Evolutionary conservation across 208 protist genomes (phyloP).

Genomic region (Acanthamoeba rhysodes): DNA sequence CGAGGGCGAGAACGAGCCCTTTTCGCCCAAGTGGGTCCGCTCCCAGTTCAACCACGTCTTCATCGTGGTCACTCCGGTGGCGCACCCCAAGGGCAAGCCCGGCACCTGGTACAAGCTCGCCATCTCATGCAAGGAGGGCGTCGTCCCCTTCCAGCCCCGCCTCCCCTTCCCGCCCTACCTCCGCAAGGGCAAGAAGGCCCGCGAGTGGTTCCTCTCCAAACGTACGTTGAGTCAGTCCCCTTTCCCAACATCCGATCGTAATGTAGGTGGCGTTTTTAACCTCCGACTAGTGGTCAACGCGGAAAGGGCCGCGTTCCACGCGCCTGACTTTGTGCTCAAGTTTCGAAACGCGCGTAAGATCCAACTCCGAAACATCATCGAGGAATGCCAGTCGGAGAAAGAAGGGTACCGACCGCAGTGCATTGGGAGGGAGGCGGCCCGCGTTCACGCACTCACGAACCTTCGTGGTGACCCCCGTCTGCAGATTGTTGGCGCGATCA

Average conservation of each 20-base stretch:
- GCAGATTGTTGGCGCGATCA: not conserved
- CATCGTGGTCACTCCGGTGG: constrained; percentile 25
- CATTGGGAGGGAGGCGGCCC: not conserved
- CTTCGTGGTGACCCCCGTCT: not conserved
- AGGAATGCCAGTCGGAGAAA: constrained; percentile 48
- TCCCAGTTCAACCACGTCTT: constrained; percentile 70
- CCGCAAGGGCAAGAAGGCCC: constrained; percentile 23
- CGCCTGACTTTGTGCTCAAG: constrained; percentile 71
- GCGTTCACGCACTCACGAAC: not conserved
- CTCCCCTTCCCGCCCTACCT: constrained; percentile 59
- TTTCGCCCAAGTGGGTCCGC: constrained; percentile 24
- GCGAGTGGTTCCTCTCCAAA: constrained; percentile 56
- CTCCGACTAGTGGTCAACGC: constrained; percentile 23
- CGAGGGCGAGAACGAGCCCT: constrained; percentile 76
- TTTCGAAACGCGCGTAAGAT: constrained; percentile 45
- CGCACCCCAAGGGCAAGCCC: constrained; percentile 14
- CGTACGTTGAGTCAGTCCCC: not conserved
- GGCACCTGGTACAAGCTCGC: constrained; percentile 57
- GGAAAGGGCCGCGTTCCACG: constrained; percentile 62
- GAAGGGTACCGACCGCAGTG: not conserved
- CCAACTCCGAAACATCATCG: constrained; percentile 63
- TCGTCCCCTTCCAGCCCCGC: constrained; percentile 54
- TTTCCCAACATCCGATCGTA: not conserved
- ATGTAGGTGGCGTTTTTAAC: not conserved
- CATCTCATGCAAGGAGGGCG: constrained; percentile 47